Evolutionary conservation across 805 yeast genomes (phyloP), one percentile per base, ranked within the genome.

Genomic region (Millerozyma acaciae): DNA sequence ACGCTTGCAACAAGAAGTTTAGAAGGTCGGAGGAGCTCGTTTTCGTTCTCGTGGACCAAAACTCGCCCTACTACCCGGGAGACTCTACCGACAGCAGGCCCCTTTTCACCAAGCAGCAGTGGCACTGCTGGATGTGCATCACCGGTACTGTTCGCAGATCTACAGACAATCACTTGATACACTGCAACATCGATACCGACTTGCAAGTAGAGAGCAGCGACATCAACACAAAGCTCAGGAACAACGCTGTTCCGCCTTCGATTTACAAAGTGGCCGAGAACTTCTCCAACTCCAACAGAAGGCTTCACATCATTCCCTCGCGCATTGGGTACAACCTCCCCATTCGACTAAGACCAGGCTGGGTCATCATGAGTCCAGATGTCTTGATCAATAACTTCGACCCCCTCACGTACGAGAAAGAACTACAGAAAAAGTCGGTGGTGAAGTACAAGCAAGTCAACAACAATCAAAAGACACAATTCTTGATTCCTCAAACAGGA

Each of bases 81-180:
- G 73, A 74, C 24, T 70, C 70, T 6, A 32, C 25, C 4, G 34
- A 34, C 4, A 39, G 43, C 18, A 43, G 44, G 16, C 49, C 60
- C 2, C 52, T 84, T 16, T 68, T 84, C 35, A 78, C 76, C 39
- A 76, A 80, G 38, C 78, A 84, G 57, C 93, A 84, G 59, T 89
- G 96, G 96, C 97, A 90, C 60, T 89, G 97, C 50, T 84, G 96
- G 84, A 88, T 89, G 96, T 90, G 96, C 47, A 84, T 89, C 33
- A 89, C 95, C 2, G 97, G 97, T 2, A 89, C 97, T 0, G 90
- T 89, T 6, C 70, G 96, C 50, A 72, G 97, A 48, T 76, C 94
- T 2, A 77, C 80, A 0, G 97, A 89, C 59, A 74, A 75, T 9
- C 88, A 85, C 55, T 66, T 89, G 38, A 88, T 89, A 40, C 94